Evolutionary conservation across 2,329 filamentous ascomycete species (phyloP).

Genomic region (Exophiala alcalophila): DNA sequence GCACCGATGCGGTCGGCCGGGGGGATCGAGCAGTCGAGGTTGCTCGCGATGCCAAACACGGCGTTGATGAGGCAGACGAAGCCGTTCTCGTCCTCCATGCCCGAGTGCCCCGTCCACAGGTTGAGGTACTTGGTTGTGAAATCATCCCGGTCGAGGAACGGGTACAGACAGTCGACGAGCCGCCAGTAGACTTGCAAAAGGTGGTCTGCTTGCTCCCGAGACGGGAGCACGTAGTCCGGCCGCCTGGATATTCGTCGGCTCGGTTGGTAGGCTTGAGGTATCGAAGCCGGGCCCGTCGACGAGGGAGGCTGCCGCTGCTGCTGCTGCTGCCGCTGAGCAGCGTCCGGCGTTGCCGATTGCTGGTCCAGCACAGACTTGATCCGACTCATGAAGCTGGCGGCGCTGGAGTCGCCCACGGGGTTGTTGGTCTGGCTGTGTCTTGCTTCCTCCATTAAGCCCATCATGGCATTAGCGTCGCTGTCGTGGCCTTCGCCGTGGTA

Average conservation of each 20-base stretch:
- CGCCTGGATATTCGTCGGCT: constrained; percentile 22
- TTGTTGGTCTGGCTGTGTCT: not conserved
- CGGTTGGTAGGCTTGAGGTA: not conserved
- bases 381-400: constrained; percentile 18
- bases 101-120: constrained; percentile 26
- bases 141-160: constrained; percentile 34
- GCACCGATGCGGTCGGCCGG: constrained; percentile 41
- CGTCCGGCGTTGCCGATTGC: constrained; percentile 1
- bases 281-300: constrained; percentile 32
- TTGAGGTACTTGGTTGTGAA: constrained; percentile 42
- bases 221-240: constrained; percentile 14
- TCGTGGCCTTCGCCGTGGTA: too few relatives aligned
- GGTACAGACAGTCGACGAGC: constrained; percentile 8
- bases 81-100: constrained; percentile 39
- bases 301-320: not conserved
- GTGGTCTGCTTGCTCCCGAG: constrained; percentile 12
- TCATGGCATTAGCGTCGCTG: constrained; percentile 18
- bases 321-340: not conserved
- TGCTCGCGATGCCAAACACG: constrained; percentile 47
- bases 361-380: constrained; percentile 15
- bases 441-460: constrained; percentile 14
- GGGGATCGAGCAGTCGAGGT: constrained; percentile 43
- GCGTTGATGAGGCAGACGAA: constrained; percentile 48
- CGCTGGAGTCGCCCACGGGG: constrained; percentile 11
- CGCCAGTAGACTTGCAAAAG: constrained; percentile 12